Evolutionary conservation across 2,329 filamentous ascomycete species (phyloP).

Genomic region (Fusarium sambucinum): DNA sequence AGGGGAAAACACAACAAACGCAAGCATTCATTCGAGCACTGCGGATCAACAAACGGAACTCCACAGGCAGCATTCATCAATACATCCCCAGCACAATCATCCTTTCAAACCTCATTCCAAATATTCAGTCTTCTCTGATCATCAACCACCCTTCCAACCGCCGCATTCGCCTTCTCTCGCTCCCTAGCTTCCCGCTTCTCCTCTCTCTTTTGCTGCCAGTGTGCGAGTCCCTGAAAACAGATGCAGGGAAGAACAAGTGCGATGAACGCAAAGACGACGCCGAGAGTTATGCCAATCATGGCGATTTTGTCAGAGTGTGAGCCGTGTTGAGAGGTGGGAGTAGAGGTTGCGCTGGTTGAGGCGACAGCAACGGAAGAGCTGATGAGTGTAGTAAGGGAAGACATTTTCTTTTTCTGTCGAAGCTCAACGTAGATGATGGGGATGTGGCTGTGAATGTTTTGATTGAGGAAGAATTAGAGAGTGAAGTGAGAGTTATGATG

Average conservation of each 20-base stretch:
- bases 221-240: constrained; percentile 12
- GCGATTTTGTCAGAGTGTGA: not conserved
- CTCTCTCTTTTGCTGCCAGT: constrained; percentile 11
- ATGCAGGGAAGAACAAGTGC: constrained; percentile 29
- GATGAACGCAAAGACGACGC: constrained; percentile 1
- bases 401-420: constrained; percentile 1
- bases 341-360: not conserved
- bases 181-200: not conserved
- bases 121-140: constrained; percentile 1
- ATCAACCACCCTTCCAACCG: not conserved
- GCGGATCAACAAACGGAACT: not conserved
- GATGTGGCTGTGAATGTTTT: not conserved
- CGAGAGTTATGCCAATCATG: constrained; percentile 10
- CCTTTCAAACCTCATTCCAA: not conserved
- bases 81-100: not conserved
- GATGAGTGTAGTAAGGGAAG: constrained; percentile 4
- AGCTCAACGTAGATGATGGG: not conserved
- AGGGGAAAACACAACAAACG: not conserved
- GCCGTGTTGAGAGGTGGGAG: not conserved
- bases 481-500: not conserved
- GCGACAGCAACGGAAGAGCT: not conserved
- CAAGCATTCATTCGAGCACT: not conserved
- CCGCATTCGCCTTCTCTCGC: not conserved
- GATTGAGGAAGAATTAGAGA: not conserved
- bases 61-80: not conserved